A percentile compares a stretch with the other conserved stretches of the same genome.
Conservation (phyloP, 2,329 filamentous ascomycete genomes). For the Domatiomyces globalis region DNA sequence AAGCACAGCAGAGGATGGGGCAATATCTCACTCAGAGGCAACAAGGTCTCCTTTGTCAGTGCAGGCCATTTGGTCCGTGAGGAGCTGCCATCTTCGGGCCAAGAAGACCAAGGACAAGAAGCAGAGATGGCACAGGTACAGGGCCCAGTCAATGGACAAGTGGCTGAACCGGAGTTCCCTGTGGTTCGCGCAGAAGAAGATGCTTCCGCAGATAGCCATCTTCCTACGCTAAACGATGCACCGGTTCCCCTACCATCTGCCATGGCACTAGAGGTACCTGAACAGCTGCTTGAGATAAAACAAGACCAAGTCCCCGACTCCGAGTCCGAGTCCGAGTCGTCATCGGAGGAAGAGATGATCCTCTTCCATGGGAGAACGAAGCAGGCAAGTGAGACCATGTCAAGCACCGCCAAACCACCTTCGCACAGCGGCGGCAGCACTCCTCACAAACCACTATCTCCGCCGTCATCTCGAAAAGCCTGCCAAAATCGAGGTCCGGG, state of each 20-base stretch:
- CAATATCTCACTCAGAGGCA: conserved; percentile 40
- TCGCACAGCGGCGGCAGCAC: neutral
- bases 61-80: conserved; percentile 36
- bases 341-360: neutral
- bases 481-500: neutral
- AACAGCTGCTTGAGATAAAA: neutral
- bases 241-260: no score
- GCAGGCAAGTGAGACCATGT: neutral
- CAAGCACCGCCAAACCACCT: neutral
- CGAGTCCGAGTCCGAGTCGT: neutral
- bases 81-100: conserved; percentile 6
- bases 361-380: neutral
- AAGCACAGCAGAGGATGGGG: conserved; percentile 35
- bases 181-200: neutral
- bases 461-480: neutral
- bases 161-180: no score
- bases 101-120: conserved; percentile 1
- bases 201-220: neutral
- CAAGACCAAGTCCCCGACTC: neutral
- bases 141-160: neutral
- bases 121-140: conserved; percentile 2
- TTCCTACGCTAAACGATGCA: neutral
- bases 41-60: conserved; percentile 46
- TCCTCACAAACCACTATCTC: neutral
- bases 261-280: no score